Base-by-base conservation (phyloP, 2,329 filamentous ascomycete genomes). In the Zarea fungicola region DNA sequence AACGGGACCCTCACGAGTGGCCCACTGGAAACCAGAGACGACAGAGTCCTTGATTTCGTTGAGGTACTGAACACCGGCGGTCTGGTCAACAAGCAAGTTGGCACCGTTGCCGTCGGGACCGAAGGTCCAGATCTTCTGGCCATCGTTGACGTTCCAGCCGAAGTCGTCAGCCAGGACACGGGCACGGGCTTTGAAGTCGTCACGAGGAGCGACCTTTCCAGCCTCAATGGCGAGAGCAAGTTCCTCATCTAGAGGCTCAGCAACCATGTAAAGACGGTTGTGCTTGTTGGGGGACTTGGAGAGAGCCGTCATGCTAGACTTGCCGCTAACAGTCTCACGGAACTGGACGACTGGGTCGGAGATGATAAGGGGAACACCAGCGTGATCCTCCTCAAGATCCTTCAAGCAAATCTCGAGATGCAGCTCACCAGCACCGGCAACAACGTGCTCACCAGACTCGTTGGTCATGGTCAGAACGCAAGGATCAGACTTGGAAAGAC, bases 281-380 rank as follows among this genome's bases (percentile, higher is more conserved):
- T 99, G 93, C 89, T 99, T 99, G 88, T 99, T 99, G 78, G 93
- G 93, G 42, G 93, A 99, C 83, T 99, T 99, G 75, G 93, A 97
- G 66, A 99, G 81, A 61, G 93, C 93, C 67, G 89, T 95, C 66
- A 97, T 97, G 82, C 84, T 89, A 49, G 93, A 97, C 69, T 83
- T 84, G 65, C 58, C 80, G 62, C 74, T 73, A 66, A 99, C 92
- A 58, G 92, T 95, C 84, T 99, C 93, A 83, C 93, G 91, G 85
- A 95, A 99, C 72, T 89, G 83, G 68, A 97, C 93, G 70, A 99
- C 93, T 60, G 93, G 93, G 80, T 97, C 93, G 68, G 91, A 96
- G 74, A 99, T 85, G 75, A 86, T 90, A 71, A 99, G 89, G 63
- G 93, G 93, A 66, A 99, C 89, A 86, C 91, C 90, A 60, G 93